Percentiles rank a stretch among this genome's conserved stretches.
Evolutionary conservation across 106 monocot species (phyloP).

Genomic region (Dioscorea zingiberensis): DNA sequence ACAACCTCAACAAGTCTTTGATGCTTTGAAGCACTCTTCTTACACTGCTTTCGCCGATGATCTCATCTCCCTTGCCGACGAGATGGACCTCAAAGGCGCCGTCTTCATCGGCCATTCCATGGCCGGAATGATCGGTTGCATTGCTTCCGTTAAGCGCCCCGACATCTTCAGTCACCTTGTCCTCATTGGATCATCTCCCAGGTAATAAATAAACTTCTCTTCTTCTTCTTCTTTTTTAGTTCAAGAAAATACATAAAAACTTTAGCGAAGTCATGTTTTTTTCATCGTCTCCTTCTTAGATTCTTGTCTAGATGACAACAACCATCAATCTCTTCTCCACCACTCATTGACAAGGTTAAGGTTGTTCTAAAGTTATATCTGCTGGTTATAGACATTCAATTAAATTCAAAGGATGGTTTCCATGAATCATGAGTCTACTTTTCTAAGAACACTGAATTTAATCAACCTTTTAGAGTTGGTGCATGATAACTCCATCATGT

Average conservation of each 20-base stretch:
- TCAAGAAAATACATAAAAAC: not conserved
- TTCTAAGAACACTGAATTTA: too few species aligned
- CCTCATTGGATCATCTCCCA: constrained; percentile 58
- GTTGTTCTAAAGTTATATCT: not conserved
- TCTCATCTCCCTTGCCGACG: constrained; percentile 45
- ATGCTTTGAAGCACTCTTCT: constrained; percentile 12
- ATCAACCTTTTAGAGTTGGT: too few species aligned
- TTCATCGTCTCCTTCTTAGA: not conserved
- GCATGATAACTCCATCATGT: too few species aligned
- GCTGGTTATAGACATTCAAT: too few species aligned
- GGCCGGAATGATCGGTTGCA: constrained; percentile 68
- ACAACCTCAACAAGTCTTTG: not conserved
- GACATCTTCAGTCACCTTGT: constrained; percentile 55
- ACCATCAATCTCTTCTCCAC: too few species aligned
- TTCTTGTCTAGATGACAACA: too few species aligned
- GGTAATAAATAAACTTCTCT: constrained; percentile 11
- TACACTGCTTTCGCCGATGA: constrained; percentile 38
- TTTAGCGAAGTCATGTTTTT: not conserved
- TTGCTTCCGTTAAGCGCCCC: constrained; percentile 51
- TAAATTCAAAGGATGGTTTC: too few species aligned
- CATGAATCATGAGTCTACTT: too few species aligned
- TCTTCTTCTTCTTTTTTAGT: not conserved
- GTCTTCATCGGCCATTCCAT: constrained; percentile 65
- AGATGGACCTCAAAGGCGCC: constrained; percentile 17
- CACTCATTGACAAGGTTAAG: too few species aligned